Conservation (phyloP, 176 grass and related monocot species). For the Juncus inflexus region DNA sequence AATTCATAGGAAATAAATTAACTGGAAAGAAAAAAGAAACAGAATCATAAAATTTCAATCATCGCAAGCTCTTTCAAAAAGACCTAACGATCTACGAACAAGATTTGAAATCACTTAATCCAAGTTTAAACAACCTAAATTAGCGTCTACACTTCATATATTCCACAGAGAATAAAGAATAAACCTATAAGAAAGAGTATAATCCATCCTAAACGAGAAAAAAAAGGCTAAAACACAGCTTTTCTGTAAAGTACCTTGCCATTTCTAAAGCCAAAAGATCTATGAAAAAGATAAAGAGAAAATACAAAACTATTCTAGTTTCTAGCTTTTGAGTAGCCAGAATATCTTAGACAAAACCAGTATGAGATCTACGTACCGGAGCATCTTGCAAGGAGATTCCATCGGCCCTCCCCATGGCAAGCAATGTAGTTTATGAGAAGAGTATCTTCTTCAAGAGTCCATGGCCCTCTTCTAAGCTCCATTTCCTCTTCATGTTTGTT, state of each 20-base stretch:
- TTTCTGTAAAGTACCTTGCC: slow-evolving; percentile 4
- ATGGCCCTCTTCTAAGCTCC: slow-evolving; percentile 73
- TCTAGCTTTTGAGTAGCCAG: not conserved
- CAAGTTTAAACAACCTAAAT: no score
- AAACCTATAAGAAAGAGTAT: no score
- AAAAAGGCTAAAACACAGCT: not conserved
- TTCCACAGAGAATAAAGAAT: no score
- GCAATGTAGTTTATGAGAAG: slow-evolving; percentile 95
- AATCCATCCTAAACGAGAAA: no score
- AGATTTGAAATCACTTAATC: no score
- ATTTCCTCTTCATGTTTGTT: slow-evolving; percentile 53
- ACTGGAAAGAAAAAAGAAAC: no score
- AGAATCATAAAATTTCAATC: no score
- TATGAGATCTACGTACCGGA: slow-evolving; percentile 41
- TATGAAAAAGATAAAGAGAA: not conserved
- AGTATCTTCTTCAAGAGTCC: slow-evolving; percentile 83
- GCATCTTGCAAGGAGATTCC: slow-evolving; percentile 84
- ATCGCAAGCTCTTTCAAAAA: no score
- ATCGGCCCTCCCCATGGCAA: slow-evolving; percentile 78
- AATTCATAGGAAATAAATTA: no score
- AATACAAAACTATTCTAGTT: not conserved
- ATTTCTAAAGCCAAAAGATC: slow-evolving; percentile 10
- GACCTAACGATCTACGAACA: no score
- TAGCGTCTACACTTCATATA: no score
- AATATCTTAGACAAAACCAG: not conserved